Evolutionary conservation across 2,329 filamentous ascomycete species (phyloP), one percentile per base, ranked within the genome.

Genomic region (Cercospora beticola): DNA sequence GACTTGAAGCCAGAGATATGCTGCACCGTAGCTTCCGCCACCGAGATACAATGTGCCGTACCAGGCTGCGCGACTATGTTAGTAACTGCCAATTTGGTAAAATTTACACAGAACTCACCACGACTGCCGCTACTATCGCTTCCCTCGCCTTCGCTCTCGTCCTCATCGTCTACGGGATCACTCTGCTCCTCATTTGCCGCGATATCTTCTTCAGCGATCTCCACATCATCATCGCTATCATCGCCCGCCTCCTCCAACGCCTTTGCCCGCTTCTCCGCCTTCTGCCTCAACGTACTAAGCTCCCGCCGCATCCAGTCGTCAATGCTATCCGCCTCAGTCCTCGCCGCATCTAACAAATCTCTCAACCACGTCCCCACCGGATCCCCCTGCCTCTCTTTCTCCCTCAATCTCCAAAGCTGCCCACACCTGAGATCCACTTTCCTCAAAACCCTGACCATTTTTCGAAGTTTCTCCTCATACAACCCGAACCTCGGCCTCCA

Each of bases 401-500:
- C 54, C 3, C 26, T 58, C 54, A 28, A 58, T 14, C 9, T 33
- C 12, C 16, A 31, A 33, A 58, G 14, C 26, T 28, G 54, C 26
- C 26, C 26, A 58, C 54, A 58, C 26, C 23, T 58, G 14, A 30
- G 10, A 30, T 31, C 54, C 6, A 58, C 26, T 18, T 58, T 9
- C 54, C 30, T 58, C 54, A 30, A 58, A 58, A 9, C 26, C 12
- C 30, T n/a, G 6, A 30, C 14, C 26, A 33, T 12, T 30, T 26
- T 18, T 18, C 54, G 26, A 23, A 52, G 21, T 21, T 36, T 62
- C 36, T 46, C 31, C 59, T 43, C 59, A 5, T 46, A 62, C 10
- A 40, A 62, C 33, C 40, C 59, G n/a, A 62, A 62, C 18, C 31
- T 14, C 36, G 59, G 59, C 36, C 59, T 62, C 59, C 59, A 62